phyloP scores from a whole-genome alignment of 768 basidiomycete species.

The Mycena albidolilacea region DNA sequence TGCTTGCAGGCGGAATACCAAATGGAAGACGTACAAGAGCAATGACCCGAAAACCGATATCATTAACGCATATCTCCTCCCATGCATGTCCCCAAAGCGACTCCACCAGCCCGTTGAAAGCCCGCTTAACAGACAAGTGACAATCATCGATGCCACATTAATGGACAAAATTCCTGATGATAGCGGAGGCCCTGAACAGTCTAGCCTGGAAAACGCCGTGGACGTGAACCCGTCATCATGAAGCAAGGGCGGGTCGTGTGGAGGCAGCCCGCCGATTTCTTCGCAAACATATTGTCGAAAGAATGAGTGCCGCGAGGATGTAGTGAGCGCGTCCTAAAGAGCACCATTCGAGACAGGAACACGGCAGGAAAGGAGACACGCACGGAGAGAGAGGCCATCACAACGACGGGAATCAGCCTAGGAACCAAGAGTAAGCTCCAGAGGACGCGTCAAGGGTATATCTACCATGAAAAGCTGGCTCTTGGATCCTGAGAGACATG shows the following conservation, averaged over 20 bases:
- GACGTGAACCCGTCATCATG: conserved; percentile 3
- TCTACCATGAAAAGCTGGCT: conserved; percentile 33
- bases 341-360: neutral
- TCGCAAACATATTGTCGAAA: conserved; percentile 38
- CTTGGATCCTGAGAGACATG: conserved; percentile 31
- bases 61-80: conserved; percentile 35
- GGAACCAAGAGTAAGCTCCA: neutral
- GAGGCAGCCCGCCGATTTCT: conserved; percentile 25
- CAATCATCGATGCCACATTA: conserved; percentile 28
- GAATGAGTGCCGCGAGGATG: conserved; percentile 25
- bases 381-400: conserved; percentile 30
- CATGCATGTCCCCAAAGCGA: conserved; percentile 30
- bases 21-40: conserved; percentile 21
- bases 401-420: conserved; percentile 34
- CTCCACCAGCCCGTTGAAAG: conserved; percentile 38
- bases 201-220: conserved; percentile 15
- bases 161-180: conserved; percentile 23
- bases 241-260: conserved; percentile 29
- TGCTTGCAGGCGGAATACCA: neutral
- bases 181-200: conserved; percentile 25
- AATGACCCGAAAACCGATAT: conserved; percentile 34
- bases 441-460: conserved; percentile 9
- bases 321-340: conserved; percentile 18
- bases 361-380: neutral
- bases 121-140: conserved; percentile 18